Evolutionary conservation across 352 stramenopile genomes (phyloP).

Genomic region (Pythium guiyangense): DNA sequence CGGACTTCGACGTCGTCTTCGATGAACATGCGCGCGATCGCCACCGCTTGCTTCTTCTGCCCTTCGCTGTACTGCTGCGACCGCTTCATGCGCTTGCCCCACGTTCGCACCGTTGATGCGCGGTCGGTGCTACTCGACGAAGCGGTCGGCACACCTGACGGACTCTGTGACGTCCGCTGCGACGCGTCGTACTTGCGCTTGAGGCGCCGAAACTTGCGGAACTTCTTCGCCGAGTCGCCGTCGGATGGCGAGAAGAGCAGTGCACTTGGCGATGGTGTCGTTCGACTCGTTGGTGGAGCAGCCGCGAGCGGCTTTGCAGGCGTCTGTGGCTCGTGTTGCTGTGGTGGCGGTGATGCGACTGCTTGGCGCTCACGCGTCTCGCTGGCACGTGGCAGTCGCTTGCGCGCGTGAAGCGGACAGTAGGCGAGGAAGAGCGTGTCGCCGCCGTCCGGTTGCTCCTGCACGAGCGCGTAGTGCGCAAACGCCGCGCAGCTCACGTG

Average conservation of each 20-base stretch:
- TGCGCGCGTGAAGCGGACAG: constrained; percentile 53
- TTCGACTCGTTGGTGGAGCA: not conserved
- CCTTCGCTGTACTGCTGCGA: constrained; percentile 35
- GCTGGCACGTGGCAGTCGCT: constrained; percentile 10
- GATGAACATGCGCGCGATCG: constrained; percentile 45
- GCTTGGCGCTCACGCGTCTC: constrained; percentile 3
- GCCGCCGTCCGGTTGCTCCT: constrained; percentile 30
- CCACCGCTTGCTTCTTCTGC: constrained; percentile 24
- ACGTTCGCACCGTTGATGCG: constrained; percentile 11
- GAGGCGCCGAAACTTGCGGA: constrained; percentile 58
- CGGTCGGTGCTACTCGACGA: no score
- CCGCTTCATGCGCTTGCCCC: constrained; percentile 55
- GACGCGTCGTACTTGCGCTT: constrained; percentile 70
- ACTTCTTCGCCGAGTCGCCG: constrained; percentile 43
- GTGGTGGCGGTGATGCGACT: constrained; percentile 2
- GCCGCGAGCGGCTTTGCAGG: not conserved
- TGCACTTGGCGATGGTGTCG: constrained; percentile 36
- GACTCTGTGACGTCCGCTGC: constrained; percentile 15
- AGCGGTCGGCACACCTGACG: not conserved
- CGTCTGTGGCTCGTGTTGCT: not conserved
- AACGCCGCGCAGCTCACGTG: constrained; percentile 73
- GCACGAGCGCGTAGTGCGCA: constrained; percentile 55
- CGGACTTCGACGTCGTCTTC: constrained; percentile 60
- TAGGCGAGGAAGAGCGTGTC: constrained; percentile 67
- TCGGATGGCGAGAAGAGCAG: constrained; percentile 44